phyloP scores from a whole-genome alignment of 2,329 filamentous ascomycete genomes.

The Samsoniella hepiali region DNA sequence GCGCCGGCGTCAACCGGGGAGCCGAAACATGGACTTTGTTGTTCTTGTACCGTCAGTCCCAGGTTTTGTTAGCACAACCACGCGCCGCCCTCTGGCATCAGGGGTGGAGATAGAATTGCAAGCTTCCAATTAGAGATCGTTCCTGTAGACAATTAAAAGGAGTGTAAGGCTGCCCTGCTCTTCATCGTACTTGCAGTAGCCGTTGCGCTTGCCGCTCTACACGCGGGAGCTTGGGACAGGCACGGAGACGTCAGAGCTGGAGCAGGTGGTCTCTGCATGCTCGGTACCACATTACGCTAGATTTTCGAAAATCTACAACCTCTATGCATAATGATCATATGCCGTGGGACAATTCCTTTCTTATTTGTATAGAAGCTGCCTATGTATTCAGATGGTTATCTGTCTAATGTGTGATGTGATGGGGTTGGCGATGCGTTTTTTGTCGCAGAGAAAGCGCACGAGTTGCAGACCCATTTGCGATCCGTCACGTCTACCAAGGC shows the following conservation, averaged over 20 bases:
- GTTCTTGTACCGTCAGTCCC: no score
- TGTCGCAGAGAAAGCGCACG: conserved; percentile 30
- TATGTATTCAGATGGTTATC: neutral
- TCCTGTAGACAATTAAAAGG: no score
- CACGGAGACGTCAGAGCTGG: neutral
- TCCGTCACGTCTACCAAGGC: conserved; percentile 35
- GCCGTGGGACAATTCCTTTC: neutral
- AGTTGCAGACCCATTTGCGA: conserved; percentile 44
- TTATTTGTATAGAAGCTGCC: neutral
- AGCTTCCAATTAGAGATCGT: no score
- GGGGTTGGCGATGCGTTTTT: neutral
- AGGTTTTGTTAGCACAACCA: no score
- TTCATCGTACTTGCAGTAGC: no score
- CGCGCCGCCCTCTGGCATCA: no score
- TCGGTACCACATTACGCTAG: neutral
- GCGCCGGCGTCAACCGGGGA: no score
- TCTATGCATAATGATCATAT: neutral
- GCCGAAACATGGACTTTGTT: no score
- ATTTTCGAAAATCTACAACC: neutral
- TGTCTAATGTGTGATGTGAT: neutral
- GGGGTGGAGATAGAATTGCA: no score
- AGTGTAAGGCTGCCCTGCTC: no score
- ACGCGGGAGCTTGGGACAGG: neutral
- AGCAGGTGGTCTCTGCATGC: neutral
- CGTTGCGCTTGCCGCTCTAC: neutral